phyloP scores from a whole-genome alignment of 139 green algal genomes.

The Eudorina sp. region DNA sequence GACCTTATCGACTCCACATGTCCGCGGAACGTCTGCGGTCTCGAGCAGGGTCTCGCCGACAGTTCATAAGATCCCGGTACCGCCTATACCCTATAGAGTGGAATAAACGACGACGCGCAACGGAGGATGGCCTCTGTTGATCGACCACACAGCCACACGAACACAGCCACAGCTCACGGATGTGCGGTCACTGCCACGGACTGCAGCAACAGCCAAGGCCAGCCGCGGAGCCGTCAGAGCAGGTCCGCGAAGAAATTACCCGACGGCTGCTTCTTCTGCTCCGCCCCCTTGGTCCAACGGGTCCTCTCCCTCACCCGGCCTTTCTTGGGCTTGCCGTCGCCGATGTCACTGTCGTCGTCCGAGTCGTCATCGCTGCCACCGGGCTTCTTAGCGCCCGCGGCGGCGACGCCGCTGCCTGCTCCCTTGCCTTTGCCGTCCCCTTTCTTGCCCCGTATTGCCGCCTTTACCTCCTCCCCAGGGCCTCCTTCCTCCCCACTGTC shows the following conservation, averaged over 20 bases:
- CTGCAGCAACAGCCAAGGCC: no score
- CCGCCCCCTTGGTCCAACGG: slow-evolving; percentile 47
- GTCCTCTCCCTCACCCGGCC: slow-evolving; percentile 59
- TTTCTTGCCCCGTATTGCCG: not conserved
- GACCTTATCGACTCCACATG: no score
- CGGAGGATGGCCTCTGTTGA: no score
- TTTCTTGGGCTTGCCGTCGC: slow-evolving; percentile 56
- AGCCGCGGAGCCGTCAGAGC: slow-evolving; percentile 27
- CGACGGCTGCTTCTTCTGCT: slow-evolving; percentile 20
- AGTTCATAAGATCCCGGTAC: no score
- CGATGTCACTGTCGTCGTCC: slow-evolving; percentile 17
- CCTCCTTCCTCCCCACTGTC: not conserved
- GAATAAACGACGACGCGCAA: no score
- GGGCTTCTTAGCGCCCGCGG: not conserved
- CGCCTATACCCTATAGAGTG: no score
- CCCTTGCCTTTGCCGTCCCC: not conserved
- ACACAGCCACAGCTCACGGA: no score
- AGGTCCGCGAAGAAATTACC: slow-evolving; percentile 68
- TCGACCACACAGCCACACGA: no score
- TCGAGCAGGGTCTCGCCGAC: no score
- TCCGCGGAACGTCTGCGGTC: no score
- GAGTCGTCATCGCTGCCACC: not conserved
- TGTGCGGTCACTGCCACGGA: no score
- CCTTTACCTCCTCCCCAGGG: not conserved
- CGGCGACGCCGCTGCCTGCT: not conserved